Conservation (phyloP, 108 stramenopile genomes). For the Nitzschia sp. region DNA sequence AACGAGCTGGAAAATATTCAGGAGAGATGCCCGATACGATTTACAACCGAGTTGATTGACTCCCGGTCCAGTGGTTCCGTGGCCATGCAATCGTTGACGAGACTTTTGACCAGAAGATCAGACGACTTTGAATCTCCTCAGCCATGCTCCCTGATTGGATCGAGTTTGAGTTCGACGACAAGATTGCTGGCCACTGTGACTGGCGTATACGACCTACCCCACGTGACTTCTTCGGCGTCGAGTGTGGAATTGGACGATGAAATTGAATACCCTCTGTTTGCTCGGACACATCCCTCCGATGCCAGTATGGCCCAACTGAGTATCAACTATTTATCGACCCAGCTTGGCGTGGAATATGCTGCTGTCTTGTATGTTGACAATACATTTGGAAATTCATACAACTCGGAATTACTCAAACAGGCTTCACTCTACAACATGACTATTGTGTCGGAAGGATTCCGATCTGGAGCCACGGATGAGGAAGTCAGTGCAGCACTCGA, state of each 20-base stretch:
- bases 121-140: conserved; percentile 1
- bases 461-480: neutral
- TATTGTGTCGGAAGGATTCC: conserved; percentile 13
- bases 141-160: conserved; percentile 24
- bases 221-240: conserved; percentile 19
- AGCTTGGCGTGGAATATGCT: neutral
- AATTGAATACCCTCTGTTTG: conserved; percentile 28
- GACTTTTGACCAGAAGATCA: neutral
- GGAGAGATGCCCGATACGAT: conserved; percentile 36
- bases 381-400: conserved; percentile 36
- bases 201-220: conserved; percentile 13
- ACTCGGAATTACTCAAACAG: conserved; percentile 10
- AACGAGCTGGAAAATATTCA: conserved; percentile 39
- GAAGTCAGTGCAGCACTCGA: neutral
- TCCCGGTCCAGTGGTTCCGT: neutral
- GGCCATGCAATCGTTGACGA: conserved; percentile 12
- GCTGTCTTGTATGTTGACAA: conserved; percentile 35
- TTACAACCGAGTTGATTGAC: conserved; percentile 38
- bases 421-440: conserved; percentile 20
- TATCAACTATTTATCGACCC: conserved; percentile 1
- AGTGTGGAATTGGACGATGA: conserved; percentile 21
- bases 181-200: conserved; percentile 19
- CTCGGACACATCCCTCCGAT: conserved; percentile 25
- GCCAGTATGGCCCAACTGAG: neutral
- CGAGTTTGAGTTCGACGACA: conserved; percentile 6